phyloP scores from a whole-genome alignment of 352 stramenopile species.

The Pythium coloratum region DNA sequence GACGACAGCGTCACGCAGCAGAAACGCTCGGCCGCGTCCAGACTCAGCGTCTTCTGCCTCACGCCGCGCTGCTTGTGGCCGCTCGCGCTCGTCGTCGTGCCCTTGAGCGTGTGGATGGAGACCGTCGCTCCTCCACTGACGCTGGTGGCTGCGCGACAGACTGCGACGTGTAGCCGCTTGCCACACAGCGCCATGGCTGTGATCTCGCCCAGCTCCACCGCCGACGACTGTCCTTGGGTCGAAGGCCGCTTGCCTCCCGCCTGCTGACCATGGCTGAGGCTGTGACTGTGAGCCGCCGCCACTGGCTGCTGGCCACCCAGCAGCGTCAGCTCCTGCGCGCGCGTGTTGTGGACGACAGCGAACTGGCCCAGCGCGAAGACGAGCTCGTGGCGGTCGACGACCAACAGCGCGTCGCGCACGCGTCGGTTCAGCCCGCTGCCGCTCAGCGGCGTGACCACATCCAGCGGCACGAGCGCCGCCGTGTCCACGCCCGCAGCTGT shows the following conservation, averaged over 20 bases:
- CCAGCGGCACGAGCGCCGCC: conserved; percentile 17
- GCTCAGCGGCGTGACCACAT: conserved; percentile 32
- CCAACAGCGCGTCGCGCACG: conserved; percentile 57
- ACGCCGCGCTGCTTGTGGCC: conserved; percentile 11
- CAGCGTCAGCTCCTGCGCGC: conserved; percentile 58
- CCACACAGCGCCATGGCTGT: conserved; percentile 65
- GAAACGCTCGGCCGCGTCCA: conserved; percentile 49
- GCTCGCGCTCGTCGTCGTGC: neutral
- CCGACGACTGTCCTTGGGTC: neutral
- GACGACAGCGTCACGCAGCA: conserved; percentile 53
- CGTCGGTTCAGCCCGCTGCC: conserved; percentile 53
- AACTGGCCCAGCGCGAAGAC: conserved; percentile 65
- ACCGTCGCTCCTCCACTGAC: conserved; percentile 16
- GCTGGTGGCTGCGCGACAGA: conserved; percentile 45
- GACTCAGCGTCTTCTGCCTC: conserved; percentile 45
- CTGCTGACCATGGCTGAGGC: neutral
- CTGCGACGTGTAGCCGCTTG: conserved; percentile 49
- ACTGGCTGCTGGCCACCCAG: conserved; percentile 32
- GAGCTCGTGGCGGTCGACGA: conserved; percentile 59
- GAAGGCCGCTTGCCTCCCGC: neutral
- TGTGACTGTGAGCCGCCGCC: neutral
- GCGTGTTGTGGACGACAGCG: conserved; percentile 65
- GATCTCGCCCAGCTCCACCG: conserved; percentile 51
- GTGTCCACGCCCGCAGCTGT: conserved; percentile 14
- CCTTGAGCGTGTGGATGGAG: conserved; percentile 28